Evolutionary conservation across 352 stramenopile genomes (phyloP), one percentile per base, ranked within the genome.

Genomic region (Phytophthora colocasiae): DNA sequence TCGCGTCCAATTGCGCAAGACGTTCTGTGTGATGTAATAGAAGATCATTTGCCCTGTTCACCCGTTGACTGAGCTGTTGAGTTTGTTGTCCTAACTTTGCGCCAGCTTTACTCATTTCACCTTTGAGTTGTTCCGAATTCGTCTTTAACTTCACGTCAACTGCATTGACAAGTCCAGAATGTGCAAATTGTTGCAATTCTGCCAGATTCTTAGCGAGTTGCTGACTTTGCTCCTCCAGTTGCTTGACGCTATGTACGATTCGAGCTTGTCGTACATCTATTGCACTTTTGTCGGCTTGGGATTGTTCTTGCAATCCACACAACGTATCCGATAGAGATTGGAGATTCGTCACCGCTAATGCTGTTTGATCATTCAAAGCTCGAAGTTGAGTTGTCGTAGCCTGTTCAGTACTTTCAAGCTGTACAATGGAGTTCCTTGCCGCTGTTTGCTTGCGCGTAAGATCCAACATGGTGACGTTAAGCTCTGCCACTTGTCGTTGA

Each of bases 371-470:
- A 9, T 76, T 60, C 11, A 77, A 31, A 0, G 55, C 43, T 17
- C 10, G 24, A 4, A 87, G 46, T 12, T 81, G 65, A 3, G 73
- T 46, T 50, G 68, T 69, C 4, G 68, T 63, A 17, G 46, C 29
- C 6, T 85, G 66, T 0, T 79, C 48, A 1, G 70, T 51, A 19
- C 58, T 81, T 29, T 75, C 57, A 19, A 91, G 66, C 39, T 87
- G 73, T 8, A 71, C 70, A 27, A 89, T 77, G 0, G 78, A 66
- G 40, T 75, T 81, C 0, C 69, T 63, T 11, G 68, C 73, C 3
- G 78, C 73, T 27, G 71, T 82, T 29, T 88, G 78, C 50, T 89
- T 85, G 14, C 66, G 63, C 9, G 66, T 77, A 32, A 91, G 69
- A 44, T 91, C 80, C 36, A 81, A 31, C 31, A 91, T 53, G 3